Conservation (phyloP, 169 alveolate species). For the Cryptosporidium bovis region DNA sequence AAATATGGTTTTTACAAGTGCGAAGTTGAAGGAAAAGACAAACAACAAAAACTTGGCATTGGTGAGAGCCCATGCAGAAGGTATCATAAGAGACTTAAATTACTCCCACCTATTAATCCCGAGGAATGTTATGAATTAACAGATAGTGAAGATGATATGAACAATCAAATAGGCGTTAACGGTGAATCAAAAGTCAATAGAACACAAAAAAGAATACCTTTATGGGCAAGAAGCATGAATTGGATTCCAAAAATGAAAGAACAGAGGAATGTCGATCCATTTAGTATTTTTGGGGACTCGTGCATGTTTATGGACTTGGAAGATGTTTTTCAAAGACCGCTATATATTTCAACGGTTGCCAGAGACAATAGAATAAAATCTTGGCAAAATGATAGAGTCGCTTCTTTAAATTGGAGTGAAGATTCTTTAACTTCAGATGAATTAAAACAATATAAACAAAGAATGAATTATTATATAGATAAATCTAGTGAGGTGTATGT, state of each 20-base stretch:
- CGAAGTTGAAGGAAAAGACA: conserved; percentile 43
- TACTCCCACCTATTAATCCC: conserved; percentile 45
- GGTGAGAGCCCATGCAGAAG: conserved; percentile 74
- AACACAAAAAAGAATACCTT: conserved; percentile 41
- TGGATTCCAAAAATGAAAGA: conserved; percentile 71
- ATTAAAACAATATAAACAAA: conserved; percentile 34
- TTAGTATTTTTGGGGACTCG: conserved; percentile 70
- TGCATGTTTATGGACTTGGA: conserved; percentile 74
- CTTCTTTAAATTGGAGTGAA: conserved; percentile 72
- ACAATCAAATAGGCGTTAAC: neutral
- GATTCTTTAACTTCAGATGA: conserved; percentile 73
- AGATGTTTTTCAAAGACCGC: conserved; percentile 70
- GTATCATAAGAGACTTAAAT: conserved; percentile 59
- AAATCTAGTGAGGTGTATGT: conserved; percentile 62
- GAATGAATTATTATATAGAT: conserved; percentile 58
- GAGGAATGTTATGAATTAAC: conserved; percentile 54
- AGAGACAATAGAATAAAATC: conserved; percentile 58
- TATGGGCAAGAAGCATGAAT: conserved; percentile 74
- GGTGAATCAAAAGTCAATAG: conserved; percentile 4
- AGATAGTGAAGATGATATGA: conserved; percentile 53
- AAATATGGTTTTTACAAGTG: conserved; percentile 15
- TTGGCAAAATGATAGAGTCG: conserved; percentile 60
- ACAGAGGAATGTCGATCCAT: conserved; percentile 67
- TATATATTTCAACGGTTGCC: conserved; percentile 68
- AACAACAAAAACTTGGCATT: neutral